Percentiles rank a stretch among this genome's conserved stretches.
phyloP scores from a whole-genome alignment of 1,284 basidiomycete species.

The Coniferiporia weirii region DNA sequence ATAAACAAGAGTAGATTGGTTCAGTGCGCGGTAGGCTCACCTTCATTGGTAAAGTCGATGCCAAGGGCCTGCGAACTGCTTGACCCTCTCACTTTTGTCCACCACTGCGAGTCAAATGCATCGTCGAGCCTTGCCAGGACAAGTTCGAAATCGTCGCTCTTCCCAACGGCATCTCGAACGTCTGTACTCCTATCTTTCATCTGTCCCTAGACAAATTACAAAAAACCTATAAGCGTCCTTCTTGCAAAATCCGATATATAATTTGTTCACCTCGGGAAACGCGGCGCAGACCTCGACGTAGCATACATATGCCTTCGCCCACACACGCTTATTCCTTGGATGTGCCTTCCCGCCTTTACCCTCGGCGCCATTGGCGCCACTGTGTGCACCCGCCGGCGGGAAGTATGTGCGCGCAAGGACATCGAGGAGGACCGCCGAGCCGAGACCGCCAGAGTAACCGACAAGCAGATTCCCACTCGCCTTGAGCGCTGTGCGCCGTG shows the following conservation, averaged over 20 bases:
- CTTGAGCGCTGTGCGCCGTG: slow-evolving; percentile 47
- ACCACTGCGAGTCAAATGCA: slow-evolving; percentile 69
- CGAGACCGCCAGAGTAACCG: slow-evolving; percentile 69
- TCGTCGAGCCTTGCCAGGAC: slow-evolving; percentile 60
- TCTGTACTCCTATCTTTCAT: slow-evolving; percentile 50
- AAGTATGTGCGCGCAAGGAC: slow-evolving; percentile 62
- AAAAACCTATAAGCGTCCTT: not conserved
- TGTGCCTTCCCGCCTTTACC: slow-evolving; percentile 56
- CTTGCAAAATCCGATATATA: not conserved
- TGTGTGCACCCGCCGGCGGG: slow-evolving; percentile 21
- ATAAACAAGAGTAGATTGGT: not conserved
- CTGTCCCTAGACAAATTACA: slow-evolving; percentile 31
- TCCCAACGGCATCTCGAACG: slow-evolving; percentile 39
- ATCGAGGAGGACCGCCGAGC: slow-evolving; percentile 68
- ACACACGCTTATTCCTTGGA: slow-evolving; percentile 57
- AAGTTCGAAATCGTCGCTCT: slow-evolving; percentile 51
- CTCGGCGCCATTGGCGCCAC: slow-evolving; percentile 21
- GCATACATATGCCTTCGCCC: slow-evolving; percentile 56
- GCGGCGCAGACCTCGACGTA: slow-evolving; percentile 66
- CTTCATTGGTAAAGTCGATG: slow-evolving; percentile 48
- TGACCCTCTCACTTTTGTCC: slow-evolving; percentile 40
- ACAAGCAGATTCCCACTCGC: slow-evolving; percentile 63
- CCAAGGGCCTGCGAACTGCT: slow-evolving; percentile 28
- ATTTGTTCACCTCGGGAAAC: slow-evolving; percentile 49
- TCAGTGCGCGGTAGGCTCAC: slow-evolving; percentile 30